Evolutionary conservation across 306 rosid species (phyloP), one percentile per base, ranked within the genome.

Genomic region (Gastrolobium bilobum): DNA sequence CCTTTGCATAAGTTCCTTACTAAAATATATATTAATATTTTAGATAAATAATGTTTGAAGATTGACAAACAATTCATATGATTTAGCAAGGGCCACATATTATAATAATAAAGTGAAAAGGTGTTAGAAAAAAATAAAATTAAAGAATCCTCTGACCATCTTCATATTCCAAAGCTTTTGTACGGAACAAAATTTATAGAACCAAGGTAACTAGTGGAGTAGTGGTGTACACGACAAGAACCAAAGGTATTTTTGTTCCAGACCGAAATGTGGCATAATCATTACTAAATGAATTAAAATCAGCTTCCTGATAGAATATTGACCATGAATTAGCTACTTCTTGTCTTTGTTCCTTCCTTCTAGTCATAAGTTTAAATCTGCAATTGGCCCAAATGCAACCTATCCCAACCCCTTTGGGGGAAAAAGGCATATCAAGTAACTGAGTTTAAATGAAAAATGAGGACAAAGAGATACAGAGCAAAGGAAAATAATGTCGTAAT

Each of bases 121-220:
- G 31, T 37, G 20, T 40, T 31, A 52, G 15, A 26, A 39, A 76
- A 56, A 37, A 48, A 50, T 35, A 63, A 75, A 60, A 30, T 38
- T 7, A 14, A 67, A 75, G 65, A 77, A 69, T 20, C 7, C 81
- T 78, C 81, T 84, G 77, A 91, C 98, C 98, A 30, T 82, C 88
- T 87, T 93, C 95, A 83, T 90, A 93, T 76, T 93, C 95, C 65
- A 90, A 79, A 54, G 98, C 97, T 90, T 89, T 97, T 93, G 87
- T 31, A 77, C 50, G 69, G 79, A 57, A 74, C 10, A 85, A 34
- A 68, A 78, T 68, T 53, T 42, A 44, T 29, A 75, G 15, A 62
- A 77, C 57, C 57, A 78, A 38, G 75, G 34, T 69, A 82, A 75
- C 46, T 8, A 71, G 30, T 7, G 40, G 52, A 62, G 30, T 8